These are phyloP conservation scores for Tetracladium maxilliforme DNA, from an alignment of 2,329 filamentous ascomycete genomes.

Conservation along the genomic window DNA sequence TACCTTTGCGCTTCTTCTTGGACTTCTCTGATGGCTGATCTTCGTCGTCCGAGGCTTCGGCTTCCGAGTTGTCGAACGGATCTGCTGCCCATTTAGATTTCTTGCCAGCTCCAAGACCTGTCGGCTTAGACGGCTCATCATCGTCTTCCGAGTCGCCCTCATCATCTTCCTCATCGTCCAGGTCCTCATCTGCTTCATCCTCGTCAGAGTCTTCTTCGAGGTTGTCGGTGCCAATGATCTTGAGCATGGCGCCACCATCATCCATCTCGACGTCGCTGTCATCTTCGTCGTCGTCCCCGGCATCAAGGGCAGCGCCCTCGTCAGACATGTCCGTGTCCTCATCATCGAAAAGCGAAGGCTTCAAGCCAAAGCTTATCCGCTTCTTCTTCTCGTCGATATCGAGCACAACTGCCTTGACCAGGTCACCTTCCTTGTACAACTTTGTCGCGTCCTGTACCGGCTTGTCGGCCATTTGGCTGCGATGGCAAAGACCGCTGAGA, in stretches of 20 bases:
- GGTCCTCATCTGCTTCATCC: constrained; percentile 16
- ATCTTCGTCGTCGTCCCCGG: constrained; percentile 27
- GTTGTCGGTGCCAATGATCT: constrained; percentile 28
- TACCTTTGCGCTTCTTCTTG: constrained; percentile 63
- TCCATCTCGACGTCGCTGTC: constrained; percentile 13
- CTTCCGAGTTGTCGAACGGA: constrained; percentile 13
- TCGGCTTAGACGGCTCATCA: constrained; percentile 6
- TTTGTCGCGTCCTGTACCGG: constrained; percentile 72
- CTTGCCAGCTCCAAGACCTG: too few relatives aligned
- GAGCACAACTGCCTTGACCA: constrained; percentile 83
- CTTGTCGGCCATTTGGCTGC: constrained; percentile 80
- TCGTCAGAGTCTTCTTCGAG: constrained; percentile 13
- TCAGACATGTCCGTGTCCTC: constrained; percentile 34
- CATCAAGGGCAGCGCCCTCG: constrained; percentile 29
- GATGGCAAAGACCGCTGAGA: constrained; percentile 85
- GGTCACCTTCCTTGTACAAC: constrained; percentile 78
- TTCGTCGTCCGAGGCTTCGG: constrained; percentile 29
- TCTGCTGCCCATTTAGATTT: too few relatives aligned
- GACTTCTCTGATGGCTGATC: constrained; percentile 19
- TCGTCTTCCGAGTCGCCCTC: constrained; percentile 16
- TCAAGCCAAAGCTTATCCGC: constrained; percentile 79
- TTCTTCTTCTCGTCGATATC: constrained; percentile 62
- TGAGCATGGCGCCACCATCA: constrained; percentile 24
- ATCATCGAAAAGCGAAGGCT: constrained; percentile 76
- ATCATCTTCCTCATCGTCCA: constrained; percentile 22